Base-by-base conservation (phyloP, 1,139 yeast species). In the Lodderomyces orthopsilosis region DNA sequence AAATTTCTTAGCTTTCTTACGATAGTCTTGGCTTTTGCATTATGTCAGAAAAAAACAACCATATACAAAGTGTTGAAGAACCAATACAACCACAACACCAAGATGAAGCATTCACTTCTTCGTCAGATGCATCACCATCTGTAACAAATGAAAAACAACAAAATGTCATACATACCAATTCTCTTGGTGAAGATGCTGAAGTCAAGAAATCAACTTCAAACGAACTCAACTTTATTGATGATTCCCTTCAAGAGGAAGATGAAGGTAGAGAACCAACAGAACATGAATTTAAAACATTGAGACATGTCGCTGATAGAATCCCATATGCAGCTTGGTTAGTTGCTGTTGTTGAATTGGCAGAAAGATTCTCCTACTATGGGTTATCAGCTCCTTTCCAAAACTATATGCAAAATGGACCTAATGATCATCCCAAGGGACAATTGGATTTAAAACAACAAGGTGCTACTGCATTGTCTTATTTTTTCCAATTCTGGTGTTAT, bases 341-440 rank as follows among this genome's bases (percentile, higher is more conserved):
- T 41, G 90, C 93, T 28, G 51, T 85, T 41, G 87, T 87, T 35
- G 95, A 87, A 63, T 77, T 87, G 51, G 81, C 91, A 35, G 95
- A 87, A 64, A 77, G 95, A 55, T 87, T 87, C 61, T 75, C 93
- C n/a, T 87, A 82, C 70, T 87, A 86, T 56, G 94, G 95, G 57
- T 70, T 85, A 46, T 74, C 83, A 40, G 85, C 87, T 48, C 85
- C 89, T 17, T 81, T 86, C 68, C 85, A 81, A 63, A 86, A 87
- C 66, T 86, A 85, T 62, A 83, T 85, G 81, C 89, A 84, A 62
- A 61, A 73, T 49, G 59, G 65, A 26, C 75, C 75, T 18, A 47
- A 60, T 42, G 73, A 66, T 45, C 66, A 67, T 38, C 81, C 79
- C 36, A 66, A 69, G 24, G 94, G 95, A 60, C 79, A 81, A 13